Evolutionary conservation across 257 asterid species (phyloP), one percentile per base, ranked within the genome.

Genomic region (Avicennia marina): DNA sequence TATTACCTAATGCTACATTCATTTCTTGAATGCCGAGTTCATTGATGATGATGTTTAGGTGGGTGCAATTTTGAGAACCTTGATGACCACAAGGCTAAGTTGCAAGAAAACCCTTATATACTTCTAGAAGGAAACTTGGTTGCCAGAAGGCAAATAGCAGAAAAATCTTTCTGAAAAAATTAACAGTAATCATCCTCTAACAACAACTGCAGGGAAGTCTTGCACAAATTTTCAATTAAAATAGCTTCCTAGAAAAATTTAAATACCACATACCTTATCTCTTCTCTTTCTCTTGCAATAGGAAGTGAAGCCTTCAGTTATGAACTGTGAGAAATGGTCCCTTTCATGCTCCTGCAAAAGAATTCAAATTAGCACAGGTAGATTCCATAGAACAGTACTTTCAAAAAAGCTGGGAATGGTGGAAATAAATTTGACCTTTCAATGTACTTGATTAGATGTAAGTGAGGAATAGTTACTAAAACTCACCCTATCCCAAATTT

Each of bases 201-300:
- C n/a, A n/a, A n/a, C n/a, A n/a, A n/a, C n/a, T n/a, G n/a, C n/a
- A n/a, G n/a, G n/a, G n/a, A n/a, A n/a, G n/a, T n/a, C n/a, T n/a
- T n/a, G n/a, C n/a, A n/a, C n/a, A n/a, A n/a, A n/a, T n/a, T n/a
- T n/a, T n/a, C n/a, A n/a, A n/a, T 11, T 4, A 54, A 5, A 43
- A 47, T 17, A 41, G 36, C 48, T 49, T 39, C 58, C 4, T 15
- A 19, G 29, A 53, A 31, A 31, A 39, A 65, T 9, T 11, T 51
- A 4, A 49, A 29, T 40, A 27, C 7, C 5, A 56, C 21, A 36
- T 75, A 86, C 97, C 96, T 89, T 89, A 65, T 89, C 97, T 69
- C 96, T 79, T 71, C 97, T 81, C 73, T 93, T 93, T 75, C 99
- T 84, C 91, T 89, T 93, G 70, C 99, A 93, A 53, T 93, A 93